Evolutionary conservation across 192 early-diverging fungal species (phyloP), one percentile per base, ranked within the genome.

Genomic region (Mycoemilia scoparia): DNA sequence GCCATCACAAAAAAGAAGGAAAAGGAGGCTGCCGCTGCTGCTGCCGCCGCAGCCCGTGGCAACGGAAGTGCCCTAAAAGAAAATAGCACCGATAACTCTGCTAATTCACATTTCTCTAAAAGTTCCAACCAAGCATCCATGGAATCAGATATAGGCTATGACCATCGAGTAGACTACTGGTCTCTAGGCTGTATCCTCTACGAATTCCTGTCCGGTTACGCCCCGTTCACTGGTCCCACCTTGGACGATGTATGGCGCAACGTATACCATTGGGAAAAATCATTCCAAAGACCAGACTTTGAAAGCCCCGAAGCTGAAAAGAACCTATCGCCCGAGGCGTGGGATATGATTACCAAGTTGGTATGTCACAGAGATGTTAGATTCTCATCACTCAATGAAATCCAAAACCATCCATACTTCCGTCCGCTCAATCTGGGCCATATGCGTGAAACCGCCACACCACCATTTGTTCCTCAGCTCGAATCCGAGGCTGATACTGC

Each of bases 161-260:
- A 69, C 41, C 55, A 66, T 16, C 63, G 50, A 21, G 77, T 77
- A 20, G 80, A 83, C 45, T 81, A 77, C 49, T 83, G 80, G 80
- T 60, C 56, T 27, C 52, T 81, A 3, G 80, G 77, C 7, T 76
- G 73, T 51, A 83, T 83, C 36, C 55, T 83, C 34, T 83, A 77
- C 66, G 80, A 83, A 54, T 67, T 72, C 36, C 52, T 83, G 5
- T 54, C 66, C 29, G 74, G 79, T 25, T 83, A 70, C 41, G 76
- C 80, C 16, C 80, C 80, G 4, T 83, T 83, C 41, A 70, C 74
- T 2, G 78, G 62, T 2, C 55, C 65, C 0, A 64, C 64, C 1
- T 63, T 66, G 7, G 76, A 81, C 43, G 74, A 78, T 24, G 71
- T 83, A 5, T 87, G 85, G 76, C 69, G 77, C 45, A 88, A 86